Conservation (phyloP, 352 stramenopile genomes). For the Globisporangium cystogenes region DNA sequence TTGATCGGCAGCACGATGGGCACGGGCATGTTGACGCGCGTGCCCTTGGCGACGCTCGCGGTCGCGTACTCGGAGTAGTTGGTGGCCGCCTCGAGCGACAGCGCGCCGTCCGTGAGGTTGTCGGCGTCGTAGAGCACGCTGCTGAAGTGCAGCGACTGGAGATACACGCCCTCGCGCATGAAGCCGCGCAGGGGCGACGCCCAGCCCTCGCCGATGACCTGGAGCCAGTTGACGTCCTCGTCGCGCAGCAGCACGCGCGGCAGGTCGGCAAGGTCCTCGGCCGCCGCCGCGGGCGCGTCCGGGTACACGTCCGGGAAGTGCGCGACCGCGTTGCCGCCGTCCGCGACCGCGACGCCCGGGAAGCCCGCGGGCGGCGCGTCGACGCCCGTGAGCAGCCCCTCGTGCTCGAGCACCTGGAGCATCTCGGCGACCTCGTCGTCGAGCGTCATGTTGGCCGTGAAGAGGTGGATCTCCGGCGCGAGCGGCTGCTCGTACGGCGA, state of each 20-base stretch:
- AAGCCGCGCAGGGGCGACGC: constrained; percentile 94
- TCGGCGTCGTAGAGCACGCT: constrained; percentile 95
- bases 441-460: constrained; percentile 93
- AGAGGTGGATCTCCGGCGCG: constrained; percentile 93
- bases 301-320: constrained; percentile 61
- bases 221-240: constrained; percentile 98
- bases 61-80: constrained; percentile 92
- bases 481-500: constrained; percentile 96
- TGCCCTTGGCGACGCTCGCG: constrained; percentile 66
- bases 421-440: constrained; percentile 76
- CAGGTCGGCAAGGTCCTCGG: constrained; percentile 45
- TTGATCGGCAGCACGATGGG: constrained; percentile 96
- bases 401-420: constrained; percentile 45
- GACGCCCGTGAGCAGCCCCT: constrained; percentile 65
- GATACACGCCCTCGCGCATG: constrained; percentile 96
- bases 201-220: constrained; percentile 97
- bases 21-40: constrained; percentile 95
- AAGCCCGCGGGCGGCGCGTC: constrained; percentile 46
- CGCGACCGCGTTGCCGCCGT: constrained; percentile 75
- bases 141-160: constrained; percentile 97
- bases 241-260: constrained; percentile 94
- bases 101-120: constrained; percentile 88
- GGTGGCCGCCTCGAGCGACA: constrained; percentile 82
- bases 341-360: constrained; percentile 78
- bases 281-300: constrained; percentile 20